Evolutionary conservation across 2,329 filamentous ascomycete genomes (phyloP), one percentile per base, ranked within the genome.

Genomic region (Trichoderma koningiopsis): DNA sequence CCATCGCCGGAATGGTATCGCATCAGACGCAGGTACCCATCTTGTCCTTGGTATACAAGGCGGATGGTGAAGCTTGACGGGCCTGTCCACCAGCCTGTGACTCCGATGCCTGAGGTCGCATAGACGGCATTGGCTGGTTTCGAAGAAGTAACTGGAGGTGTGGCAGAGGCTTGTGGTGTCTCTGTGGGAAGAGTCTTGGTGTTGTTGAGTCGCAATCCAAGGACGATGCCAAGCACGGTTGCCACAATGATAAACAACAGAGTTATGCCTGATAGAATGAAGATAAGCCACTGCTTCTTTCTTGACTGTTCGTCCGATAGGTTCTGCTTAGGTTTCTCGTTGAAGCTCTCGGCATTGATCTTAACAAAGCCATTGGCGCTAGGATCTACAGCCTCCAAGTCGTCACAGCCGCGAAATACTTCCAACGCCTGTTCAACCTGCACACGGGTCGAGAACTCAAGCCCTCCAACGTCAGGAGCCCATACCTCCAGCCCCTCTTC

Each of bases 21-120:
- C 59, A 62, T 35, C 3, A 62, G 27, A 5, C 59, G 59, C 7
- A 62, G 22, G 22, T 62, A n/a, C 4, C 59, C 27, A 6, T 62
- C 7, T 8, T 35, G 27, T 24, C 29, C 13, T 13, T 52, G 59
- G 27, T 62, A 62, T 5, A 61, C 3, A 10, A 62, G 29, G 0
- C 59, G 59, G 40, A 62, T 62, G 59, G 24, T 62, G 59, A 62
- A 62, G 19, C 59, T 62, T 13, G 59, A 62, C 2, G 40, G 31
- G 1, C 59, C n/a, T 16, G 59, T 62, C 59, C 59, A 62, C 59
- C 59, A 62, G 19, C 59, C 59, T 1, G 40, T 62, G 16, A 62
- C 40, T 4, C 59, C 40, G 11, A 62, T 49, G 29, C 59, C 40
- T 0, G 59, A 62, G 1, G 8, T 13, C 8, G 27, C 58, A 16